Percentiles rank a stretch among this genome's conserved stretches.
Evolutionary conservation across 257 asterid species (phyloP).

Genomic region (Forsythia viridissima): DNA sequence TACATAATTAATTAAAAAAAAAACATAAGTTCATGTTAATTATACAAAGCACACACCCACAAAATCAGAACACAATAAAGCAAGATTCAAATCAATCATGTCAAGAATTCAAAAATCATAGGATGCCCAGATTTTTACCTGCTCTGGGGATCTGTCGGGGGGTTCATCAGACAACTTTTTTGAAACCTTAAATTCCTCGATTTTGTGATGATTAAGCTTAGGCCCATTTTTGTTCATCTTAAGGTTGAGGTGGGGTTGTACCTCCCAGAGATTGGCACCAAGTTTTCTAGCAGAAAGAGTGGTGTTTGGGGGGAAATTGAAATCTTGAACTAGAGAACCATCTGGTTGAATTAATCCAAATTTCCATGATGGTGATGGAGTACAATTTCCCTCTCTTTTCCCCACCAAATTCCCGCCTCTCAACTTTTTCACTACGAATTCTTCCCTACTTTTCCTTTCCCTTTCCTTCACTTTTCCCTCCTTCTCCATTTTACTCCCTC

Average conservation of each 20-base stretch:
- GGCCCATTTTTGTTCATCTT: constrained; percentile 35
- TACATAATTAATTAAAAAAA: neutral
- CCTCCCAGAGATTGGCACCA: constrained; percentile 83
- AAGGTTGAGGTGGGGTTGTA: constrained; percentile 39
- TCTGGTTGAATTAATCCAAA: constrained; percentile 56
- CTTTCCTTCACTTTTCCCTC: constrained; percentile 39
- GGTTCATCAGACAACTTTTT: constrained; percentile 24
- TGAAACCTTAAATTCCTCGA: constrained; percentile 25
- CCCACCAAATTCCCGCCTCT: constrained; percentile 60
- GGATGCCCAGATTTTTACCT: constrained; percentile 35
- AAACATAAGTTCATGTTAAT: neutral
- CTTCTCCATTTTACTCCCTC: constrained; percentile 20
- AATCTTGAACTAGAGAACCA: constrained; percentile 56
- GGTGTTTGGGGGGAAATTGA: constrained; percentile 38
- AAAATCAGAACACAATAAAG: neutral
- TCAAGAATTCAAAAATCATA: neutral
- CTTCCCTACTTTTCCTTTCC: constrained; percentile 31
- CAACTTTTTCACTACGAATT: constrained; percentile 52
- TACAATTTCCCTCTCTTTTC: constrained; percentile 67
- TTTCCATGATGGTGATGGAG: constrained; percentile 83
- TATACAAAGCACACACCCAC: neutral
- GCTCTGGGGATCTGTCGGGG: constrained; percentile 26
- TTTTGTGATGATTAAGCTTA: constrained; percentile 23
- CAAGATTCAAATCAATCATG: neutral
- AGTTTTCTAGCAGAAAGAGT: constrained; percentile 74